Evolutionary conservation across 306 rosid species (phyloP).

Genomic region (Herpetospermum pedunculosum): DNA sequence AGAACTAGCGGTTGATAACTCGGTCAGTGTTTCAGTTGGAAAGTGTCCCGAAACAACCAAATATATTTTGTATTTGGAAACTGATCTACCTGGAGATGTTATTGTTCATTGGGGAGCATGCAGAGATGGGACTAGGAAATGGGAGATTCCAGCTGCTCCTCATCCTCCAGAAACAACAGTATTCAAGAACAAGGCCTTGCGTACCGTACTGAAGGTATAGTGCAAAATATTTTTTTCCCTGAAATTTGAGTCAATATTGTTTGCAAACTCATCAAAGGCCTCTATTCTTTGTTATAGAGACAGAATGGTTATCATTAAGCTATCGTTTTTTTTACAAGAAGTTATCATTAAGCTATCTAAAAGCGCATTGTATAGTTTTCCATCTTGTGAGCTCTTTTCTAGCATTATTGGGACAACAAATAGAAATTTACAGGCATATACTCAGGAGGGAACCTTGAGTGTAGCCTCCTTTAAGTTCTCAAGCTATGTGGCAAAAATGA

Average conservation of each 20-base stretch:
- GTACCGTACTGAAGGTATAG: constrained; percentile 59
- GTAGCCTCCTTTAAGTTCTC: background rate
- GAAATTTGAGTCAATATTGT: background rate
- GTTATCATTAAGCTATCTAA: no score
- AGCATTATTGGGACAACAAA: background rate
- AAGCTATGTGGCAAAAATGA: background rate
- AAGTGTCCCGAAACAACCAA: constrained; percentile 57
- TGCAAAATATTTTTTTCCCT: background rate
- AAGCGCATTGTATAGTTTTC: background rate
- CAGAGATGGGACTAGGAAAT: constrained; percentile 50
- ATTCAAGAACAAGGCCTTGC: constrained; percentile 67
- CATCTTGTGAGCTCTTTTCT: background rate
- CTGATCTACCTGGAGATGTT: constrained; percentile 60
- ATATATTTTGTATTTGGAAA: constrained; percentile 49
- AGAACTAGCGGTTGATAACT: constrained; percentile 36
- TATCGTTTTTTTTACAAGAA: no score
- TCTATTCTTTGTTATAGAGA: background rate
- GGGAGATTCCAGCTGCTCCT: constrained; percentile 77
- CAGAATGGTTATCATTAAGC: background rate
- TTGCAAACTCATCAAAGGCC: background rate
- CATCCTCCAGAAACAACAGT: constrained; percentile 57
- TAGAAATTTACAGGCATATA: background rate
- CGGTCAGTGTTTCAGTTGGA: constrained; percentile 41
- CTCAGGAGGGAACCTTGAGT: background rate
- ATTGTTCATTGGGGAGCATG: constrained; percentile 93